Percentiles rank a stretch among this genome's conserved stretches.
Conservation (phyloP, 768 basidiomycete genomes). For the Suillus bovinus region DNA sequence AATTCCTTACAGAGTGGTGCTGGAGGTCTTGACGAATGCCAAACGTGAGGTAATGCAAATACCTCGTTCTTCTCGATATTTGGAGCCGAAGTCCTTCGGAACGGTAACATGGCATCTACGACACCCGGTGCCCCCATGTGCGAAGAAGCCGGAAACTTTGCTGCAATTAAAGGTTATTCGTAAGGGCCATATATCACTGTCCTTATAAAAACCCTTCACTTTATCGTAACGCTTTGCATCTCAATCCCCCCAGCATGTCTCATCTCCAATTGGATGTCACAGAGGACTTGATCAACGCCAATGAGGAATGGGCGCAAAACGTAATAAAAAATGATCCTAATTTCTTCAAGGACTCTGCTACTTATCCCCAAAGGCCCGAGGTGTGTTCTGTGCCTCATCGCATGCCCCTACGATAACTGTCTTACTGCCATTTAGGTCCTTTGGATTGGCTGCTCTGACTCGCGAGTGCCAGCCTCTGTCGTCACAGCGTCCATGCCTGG, state of each 20-base stretch:
- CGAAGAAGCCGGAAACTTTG: too few relatives aligned
- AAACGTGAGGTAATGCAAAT: too few relatives aligned
- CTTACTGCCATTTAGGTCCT: slow-evolving; percentile 47
- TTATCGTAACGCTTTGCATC: neutral
- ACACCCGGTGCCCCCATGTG: too few relatives aligned
- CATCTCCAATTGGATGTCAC: neutral
- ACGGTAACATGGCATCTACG: neutral
- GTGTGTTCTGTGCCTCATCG: slow-evolving; percentile 34
- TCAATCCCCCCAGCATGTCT: neutral
- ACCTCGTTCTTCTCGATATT: neutral
- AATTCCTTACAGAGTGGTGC: too few relatives aligned
- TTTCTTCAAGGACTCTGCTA: slow-evolving; percentile 61
- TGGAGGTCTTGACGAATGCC: neutral
- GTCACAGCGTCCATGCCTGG: slow-evolving; percentile 70
- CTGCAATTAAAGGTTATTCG: too few relatives aligned
- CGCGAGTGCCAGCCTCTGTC: slow-evolving; percentile 82
- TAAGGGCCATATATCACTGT: too few relatives aligned
- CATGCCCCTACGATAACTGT: neutral
- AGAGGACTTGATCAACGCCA: slow-evolving; percentile 42
- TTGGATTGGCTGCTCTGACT: slow-evolving; percentile 86
- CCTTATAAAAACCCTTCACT: neutral
- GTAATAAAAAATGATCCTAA: slow-evolving; percentile 54
- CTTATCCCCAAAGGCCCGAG: slow-evolving; percentile 64
- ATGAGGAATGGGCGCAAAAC: slow-evolving; percentile 69
- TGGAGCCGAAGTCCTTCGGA: neutral